phyloP scores from a whole-genome alignment of 2,329 filamentous ascomycete species.

The Venturia pyrina region DNA sequence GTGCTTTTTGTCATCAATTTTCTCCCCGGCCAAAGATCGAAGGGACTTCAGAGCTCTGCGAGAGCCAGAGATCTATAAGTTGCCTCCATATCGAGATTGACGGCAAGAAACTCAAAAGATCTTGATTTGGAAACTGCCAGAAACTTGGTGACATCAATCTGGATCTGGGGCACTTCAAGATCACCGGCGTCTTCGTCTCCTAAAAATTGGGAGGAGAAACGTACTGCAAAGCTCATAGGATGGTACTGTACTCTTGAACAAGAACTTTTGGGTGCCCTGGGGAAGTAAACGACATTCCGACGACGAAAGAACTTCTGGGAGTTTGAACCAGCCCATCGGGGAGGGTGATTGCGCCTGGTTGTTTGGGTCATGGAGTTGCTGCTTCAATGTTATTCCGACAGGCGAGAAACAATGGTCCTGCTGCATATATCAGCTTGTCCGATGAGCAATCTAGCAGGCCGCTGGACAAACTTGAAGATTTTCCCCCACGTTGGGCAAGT shows the following conservation, averaged over 20 bases:
- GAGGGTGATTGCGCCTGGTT: background rate
- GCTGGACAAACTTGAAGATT: slow-evolving; percentile 26
- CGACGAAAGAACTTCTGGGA: slow-evolving; percentile 26
- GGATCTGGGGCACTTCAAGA: too few relatives aligned
- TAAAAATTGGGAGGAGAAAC: slow-evolving; percentile 33
- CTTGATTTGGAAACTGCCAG: background rate
- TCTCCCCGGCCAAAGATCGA: too few relatives aligned
- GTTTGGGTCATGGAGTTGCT: too few relatives aligned
- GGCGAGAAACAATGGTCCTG: slow-evolving; percentile 26
- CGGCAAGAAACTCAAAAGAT: background rate
- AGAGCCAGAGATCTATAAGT: too few relatives aligned
- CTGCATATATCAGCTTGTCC: background rate
- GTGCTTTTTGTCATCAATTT: background rate
- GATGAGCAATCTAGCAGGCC: slow-evolving; percentile 20
- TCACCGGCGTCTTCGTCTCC: too few relatives aligned
- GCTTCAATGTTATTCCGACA: background rate
- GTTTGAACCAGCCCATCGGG: slow-evolving; percentile 36
- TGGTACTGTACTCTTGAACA: slow-evolving; percentile 35
- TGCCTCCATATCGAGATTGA: background rate
- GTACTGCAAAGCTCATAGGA: slow-evolving; percentile 46
- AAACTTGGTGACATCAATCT: too few relatives aligned
- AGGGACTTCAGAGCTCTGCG: too few relatives aligned
- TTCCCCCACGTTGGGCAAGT: slow-evolving; percentile 33
- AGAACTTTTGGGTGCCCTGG: slow-evolving; percentile 31
- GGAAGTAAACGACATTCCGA: slow-evolving; percentile 32